Evolutionary conservation across 768 basidiomycete genomes (phyloP), one percentile per base, ranked within the genome.

Genomic region (Inosperma sp.): DNA sequence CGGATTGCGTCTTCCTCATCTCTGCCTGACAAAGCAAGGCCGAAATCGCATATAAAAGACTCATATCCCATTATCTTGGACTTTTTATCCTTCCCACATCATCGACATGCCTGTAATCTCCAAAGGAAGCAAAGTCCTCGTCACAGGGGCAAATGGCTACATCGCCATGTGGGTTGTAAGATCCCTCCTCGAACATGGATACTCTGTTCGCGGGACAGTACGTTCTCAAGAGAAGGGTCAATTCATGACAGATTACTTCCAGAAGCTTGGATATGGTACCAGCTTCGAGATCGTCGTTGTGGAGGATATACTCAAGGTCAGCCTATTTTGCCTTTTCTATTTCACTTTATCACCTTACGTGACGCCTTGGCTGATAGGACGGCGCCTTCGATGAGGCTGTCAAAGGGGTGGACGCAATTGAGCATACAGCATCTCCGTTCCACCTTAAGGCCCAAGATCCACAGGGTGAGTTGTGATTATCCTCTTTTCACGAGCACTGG

Each of bases 301-400:
- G 0, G 73, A 78, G 41, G 87, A 93, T 58, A 84, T 90, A 55
- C 61, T 68, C 5, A 62, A 66, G 59, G 72, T 66, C 19, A 21
- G 22, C 13, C 19, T 5, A n/a, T 59, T 50, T 27, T 17, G 17
- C 0, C 23, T 19, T 16, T 7, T 17, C 23, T 13, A 14, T 37
- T 40, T n/a, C 12, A 17, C 21, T 29, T 17, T 41, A 17, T 35
- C 12, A n/a, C n/a, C n/a, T n/a, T n/a, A n/a, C n/a, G n/a, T 33
- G n/a, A 47, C 16, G 23, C 13, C 17, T 16, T 13, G 3, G 8
- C 7, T 17, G 12, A 7, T 33, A 82, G 81, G 75, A 74, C 1
- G 80, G 78, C 6, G 85, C 83, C 0, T 93, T 90, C 55, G 87
- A 92, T 62, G 80, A 87, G 42, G 87, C 82, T 2, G 83, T 91